Conservation (phyloP, 2,329 filamentous ascomycete species). For the Alternaria ventricosa region DNA sequence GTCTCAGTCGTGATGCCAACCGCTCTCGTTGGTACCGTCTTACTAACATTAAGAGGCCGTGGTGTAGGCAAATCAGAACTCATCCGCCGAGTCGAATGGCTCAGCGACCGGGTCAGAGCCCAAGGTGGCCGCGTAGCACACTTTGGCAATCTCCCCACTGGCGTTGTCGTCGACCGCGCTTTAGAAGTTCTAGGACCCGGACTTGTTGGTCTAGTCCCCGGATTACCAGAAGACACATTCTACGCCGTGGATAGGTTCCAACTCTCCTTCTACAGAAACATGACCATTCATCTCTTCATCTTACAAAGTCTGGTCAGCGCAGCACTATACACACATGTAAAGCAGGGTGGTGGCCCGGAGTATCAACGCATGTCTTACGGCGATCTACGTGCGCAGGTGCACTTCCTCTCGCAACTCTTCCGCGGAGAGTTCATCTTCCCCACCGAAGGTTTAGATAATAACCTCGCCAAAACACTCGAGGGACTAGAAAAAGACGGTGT, state of each 20-base stretch:
- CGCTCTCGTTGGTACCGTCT: slow-evolving; percentile 89
- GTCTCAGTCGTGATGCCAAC: slow-evolving; percentile 99
- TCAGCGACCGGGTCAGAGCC: slow-evolving; percentile 77
- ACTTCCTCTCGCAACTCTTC: slow-evolving; percentile 90
- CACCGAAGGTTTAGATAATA: slow-evolving; percentile 79
- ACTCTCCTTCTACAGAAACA: slow-evolving; percentile 97
- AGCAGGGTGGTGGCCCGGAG: slow-evolving; percentile 83
- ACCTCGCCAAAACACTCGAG: slow-evolving; percentile 79
- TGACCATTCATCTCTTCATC: slow-evolving; percentile 98
- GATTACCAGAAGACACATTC: slow-evolving; percentile 87
- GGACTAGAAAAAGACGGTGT: slow-evolving; percentile 81
- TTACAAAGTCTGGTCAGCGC: slow-evolving; percentile 89
- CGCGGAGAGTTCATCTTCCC: slow-evolving; percentile 97
- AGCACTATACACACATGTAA: slow-evolving; percentile 88
- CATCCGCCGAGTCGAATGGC: slow-evolving; percentile 86
- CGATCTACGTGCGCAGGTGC: slow-evolving; percentile 77
- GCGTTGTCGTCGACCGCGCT: slow-evolving; percentile 84
- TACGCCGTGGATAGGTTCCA: slow-evolving; percentile 95
- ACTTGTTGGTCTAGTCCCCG: slow-evolving; percentile 79
- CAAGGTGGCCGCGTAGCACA: slow-evolving; percentile 94
- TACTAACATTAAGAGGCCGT: slow-evolving; percentile 87
- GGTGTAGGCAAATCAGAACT: slow-evolving; percentile 89
- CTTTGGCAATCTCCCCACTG: slow-evolving; percentile 80
- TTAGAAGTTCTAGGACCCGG: slow-evolving; percentile 90
- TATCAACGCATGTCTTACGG: slow-evolving; percentile 79